Conservation (phyloP, 768 basidiomycete genomes). For the Candolleomyces eurysporus region DNA sequence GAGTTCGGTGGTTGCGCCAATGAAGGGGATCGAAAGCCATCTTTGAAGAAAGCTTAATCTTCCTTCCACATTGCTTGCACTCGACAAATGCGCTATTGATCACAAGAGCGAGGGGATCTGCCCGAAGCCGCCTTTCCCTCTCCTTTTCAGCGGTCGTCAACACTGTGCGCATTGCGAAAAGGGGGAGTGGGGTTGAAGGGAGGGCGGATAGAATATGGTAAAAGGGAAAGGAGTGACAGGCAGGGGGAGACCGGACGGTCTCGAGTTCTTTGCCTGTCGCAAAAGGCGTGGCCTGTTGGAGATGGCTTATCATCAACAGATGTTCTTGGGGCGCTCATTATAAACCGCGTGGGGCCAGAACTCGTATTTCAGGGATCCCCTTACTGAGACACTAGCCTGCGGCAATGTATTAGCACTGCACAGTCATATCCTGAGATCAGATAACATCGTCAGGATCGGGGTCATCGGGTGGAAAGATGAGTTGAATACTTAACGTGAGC, state of each 20-base stretch:
- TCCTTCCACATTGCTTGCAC: slow-evolving; percentile 52
- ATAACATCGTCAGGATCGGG: background rate
- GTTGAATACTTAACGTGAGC: background rate
- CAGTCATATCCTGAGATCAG: background rate
- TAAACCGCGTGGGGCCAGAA: background rate
- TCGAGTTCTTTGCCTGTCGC: background rate
- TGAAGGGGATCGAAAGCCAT: slow-evolving; percentile 65
- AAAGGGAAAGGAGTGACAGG: background rate
- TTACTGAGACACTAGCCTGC: background rate
- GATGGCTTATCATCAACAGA: background rate
- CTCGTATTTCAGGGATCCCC: background rate
- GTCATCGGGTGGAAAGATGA: background rate
- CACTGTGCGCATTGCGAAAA: background rate
- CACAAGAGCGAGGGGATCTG: slow-evolving; percentile 53
- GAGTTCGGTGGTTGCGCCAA: slow-evolving; percentile 61
- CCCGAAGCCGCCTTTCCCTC: slow-evolving; percentile 50
- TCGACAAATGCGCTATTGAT: slow-evolving; percentile 49
- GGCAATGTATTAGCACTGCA: background rate
- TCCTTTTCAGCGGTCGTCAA: slow-evolving; percentile 40
- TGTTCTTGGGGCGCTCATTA: background rate
- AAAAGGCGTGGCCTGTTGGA: background rate
- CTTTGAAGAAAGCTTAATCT: slow-evolving; percentile 67
- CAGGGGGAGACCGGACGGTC: background rate
- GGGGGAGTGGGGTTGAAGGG: background rate
- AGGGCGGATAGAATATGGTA: background rate